These are phyloP conservation scores for Kurtzmaniella quercitrusa DNA, from an alignment of 1,139 yeast genomes.

Conservation along the genomic window DNA sequence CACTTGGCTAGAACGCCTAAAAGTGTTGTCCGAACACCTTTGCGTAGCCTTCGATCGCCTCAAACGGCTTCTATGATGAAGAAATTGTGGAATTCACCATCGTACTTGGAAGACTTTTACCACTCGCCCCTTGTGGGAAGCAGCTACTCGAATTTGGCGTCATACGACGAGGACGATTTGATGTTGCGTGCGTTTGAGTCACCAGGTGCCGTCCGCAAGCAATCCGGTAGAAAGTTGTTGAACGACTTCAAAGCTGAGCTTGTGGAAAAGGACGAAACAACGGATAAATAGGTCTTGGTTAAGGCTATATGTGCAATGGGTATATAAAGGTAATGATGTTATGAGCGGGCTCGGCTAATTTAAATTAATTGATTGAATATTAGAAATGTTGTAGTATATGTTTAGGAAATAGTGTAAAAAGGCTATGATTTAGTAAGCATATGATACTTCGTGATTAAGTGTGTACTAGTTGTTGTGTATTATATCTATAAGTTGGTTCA, in stretches of 20 bases:
- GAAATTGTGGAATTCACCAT: slow-evolving; percentile 61
- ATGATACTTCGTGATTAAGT: too few species aligned
- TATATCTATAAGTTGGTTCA: too few species aligned
- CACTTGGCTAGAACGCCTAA: slow-evolving; percentile 23
- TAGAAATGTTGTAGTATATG: not conserved
- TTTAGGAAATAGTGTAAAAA: not conserved
- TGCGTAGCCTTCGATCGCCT: slow-evolving; percentile 38
- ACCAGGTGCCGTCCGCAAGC: slow-evolving; percentile 17
- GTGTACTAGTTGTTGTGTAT: too few species aligned
- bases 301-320: too few species aligned
- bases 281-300: too few species aligned
- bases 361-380: slow-evolving; percentile 4
- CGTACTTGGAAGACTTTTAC: slow-evolving; percentile 63
- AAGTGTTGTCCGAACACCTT: slow-evolving; percentile 34
- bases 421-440: not conserved
- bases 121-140: slow-evolving; percentile 50
- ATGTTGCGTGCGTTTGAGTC: slow-evolving; percentile 42
- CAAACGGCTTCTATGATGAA: slow-evolving; percentile 41
- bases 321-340: not conserved
- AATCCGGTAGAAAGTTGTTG: slow-evolving; percentile 16
- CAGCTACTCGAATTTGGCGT: slow-evolving; percentile 26
- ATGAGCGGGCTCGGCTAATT: slow-evolving; percentile 1
- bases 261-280: slow-evolving; percentile 3
- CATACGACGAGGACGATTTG: slow-evolving; percentile 57
- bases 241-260: slow-evolving; percentile 17